Evolutionary conservation across 768 basidiomycete species (phyloP), one percentile per base, ranked within the genome.

Genomic region (Phanerochaete carnosa): DNA sequence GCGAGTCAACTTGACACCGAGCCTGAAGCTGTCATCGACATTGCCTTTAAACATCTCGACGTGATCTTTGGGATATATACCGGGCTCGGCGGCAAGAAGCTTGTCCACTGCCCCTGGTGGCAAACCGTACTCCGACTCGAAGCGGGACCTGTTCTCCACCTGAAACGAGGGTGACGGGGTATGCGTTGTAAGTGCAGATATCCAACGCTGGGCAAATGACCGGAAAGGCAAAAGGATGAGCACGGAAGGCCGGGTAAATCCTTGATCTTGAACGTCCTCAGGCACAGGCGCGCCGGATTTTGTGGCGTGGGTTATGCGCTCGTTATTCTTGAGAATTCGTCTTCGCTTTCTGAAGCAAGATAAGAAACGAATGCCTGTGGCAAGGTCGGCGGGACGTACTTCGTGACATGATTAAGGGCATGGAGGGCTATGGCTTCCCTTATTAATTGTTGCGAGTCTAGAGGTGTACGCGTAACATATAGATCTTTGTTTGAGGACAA

Each of bases 1-100:
- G 70, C 87, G 80, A 9, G 95, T 98, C 70, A 98, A 73, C 76
- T 98, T 98, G 63, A 98, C 75, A 0, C 97, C 97, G 32, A 97
- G 78, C 62, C 94, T 78, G 72, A 99, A 98, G 66, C 87, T 92
- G 70, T 99, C 97, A 68, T 99, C 97, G 29, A 95, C 83, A 69
- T 99, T 99, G n/a, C 97, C 97, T 66, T 86, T 85, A 81, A 98
- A 98, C 57, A 84, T 95, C 65, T 94, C 92, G 11, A 96, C 83
- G 68, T 99, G 96, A 69, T 98, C 97, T 15, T 72, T 69, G 1
- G 96, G 90, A 72, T 95, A 95, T 25, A 83, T 84, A 22, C 89
- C 92, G 5, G 85, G 83, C 51, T 86, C 84, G 6, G 90, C 88
- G 3, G 77, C 76, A 19, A 86, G 80, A 15, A 97, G 80, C 69